Evolutionary conservation across 116 monocot species (phyloP).

Genomic region (Iris pallida): DNA sequence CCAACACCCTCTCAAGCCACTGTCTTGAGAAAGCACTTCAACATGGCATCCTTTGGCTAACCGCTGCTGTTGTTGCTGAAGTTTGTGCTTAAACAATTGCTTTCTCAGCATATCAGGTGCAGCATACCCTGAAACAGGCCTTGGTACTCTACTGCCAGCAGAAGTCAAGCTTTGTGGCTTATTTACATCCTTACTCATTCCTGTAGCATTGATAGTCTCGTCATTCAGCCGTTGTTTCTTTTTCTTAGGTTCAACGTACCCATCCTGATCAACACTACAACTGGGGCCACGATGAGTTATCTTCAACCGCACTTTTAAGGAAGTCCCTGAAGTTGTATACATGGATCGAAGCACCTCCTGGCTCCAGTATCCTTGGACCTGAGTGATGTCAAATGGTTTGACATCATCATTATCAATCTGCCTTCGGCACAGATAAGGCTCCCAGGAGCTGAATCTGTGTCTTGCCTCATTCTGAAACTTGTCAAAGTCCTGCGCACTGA

Average conservation of each 20-base stretch:
- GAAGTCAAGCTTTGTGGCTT: slow-evolving; percentile 8
- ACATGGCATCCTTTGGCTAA: slow-evolving; percentile 43
- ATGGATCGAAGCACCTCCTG: slow-evolving; percentile 64
- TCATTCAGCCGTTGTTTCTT: slow-evolving; percentile 7
- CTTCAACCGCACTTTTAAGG: slow-evolving; percentile 43
- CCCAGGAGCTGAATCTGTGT: slow-evolving; percentile 18
- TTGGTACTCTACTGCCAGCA: neutral
- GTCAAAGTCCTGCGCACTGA: slow-evolving; percentile 63
- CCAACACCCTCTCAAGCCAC: slow-evolving; percentile 93
- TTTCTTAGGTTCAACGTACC: no score
- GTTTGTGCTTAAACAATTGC: slow-evolving; percentile 19
- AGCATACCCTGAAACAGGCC: neutral
- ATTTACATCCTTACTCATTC: neutral
- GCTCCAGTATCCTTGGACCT: slow-evolving; percentile 72
- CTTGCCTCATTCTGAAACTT: slow-evolving; percentile 42
- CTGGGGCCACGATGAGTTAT: slow-evolving; percentile 9
- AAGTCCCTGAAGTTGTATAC: slow-evolving; percentile 20
- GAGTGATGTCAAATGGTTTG: slow-evolving; percentile 67
- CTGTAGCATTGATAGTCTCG: slow-evolving; percentile 4
- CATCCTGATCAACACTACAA: neutral
- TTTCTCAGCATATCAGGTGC: slow-evolving; percentile 16
- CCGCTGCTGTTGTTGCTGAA: slow-evolving; percentile 17
- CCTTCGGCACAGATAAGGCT: slow-evolving; percentile 63
- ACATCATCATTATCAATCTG: slow-evolving; percentile 57
- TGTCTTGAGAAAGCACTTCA: slow-evolving; percentile 87